Percentiles rank a stretch among this genome's conserved stretches.
Conservation (phyloP, 371 early-diverging fungal genomes). For the Syncephalastrum racemosum region DNA sequence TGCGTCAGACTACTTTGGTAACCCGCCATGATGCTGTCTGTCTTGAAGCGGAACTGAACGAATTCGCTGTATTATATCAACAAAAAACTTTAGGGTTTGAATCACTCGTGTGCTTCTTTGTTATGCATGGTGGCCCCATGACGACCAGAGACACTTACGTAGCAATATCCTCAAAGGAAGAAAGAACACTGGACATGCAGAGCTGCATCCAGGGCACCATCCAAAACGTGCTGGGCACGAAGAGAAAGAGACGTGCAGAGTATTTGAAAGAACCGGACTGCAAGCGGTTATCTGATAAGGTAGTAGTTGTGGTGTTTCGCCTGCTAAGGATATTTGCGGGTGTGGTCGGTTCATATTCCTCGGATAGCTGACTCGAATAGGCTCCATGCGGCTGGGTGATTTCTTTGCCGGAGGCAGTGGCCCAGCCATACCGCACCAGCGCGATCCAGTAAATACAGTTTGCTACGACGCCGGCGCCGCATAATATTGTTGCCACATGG, state of each 20-base stretch:
- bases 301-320: too few species aligned
- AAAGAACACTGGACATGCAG: slow-evolving; percentile 46
- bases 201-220: slow-evolving; percentile 46
- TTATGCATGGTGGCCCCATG: too few species aligned
- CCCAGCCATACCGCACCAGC: slow-evolving; percentile 36
- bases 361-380: slow-evolving; percentile 3
- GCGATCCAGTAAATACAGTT: slow-evolving; percentile 36
- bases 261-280: slow-evolving; percentile 17
- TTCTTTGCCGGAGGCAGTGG: slow-evolving; percentile 34
- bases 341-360: neutral
- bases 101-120: neutral
- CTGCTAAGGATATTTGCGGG: neutral
- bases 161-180: slow-evolving; percentile 47
- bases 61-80: slow-evolving; percentile 29
- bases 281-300: neutral
- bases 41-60: slow-evolving; percentile 46
- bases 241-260: slow-evolving; percentile 25
- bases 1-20: slow-evolving; percentile 59
- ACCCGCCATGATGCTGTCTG: slow-evolving; percentile 43
- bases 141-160: slow-evolving; percentile 25
- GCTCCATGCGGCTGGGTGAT: slow-evolving; percentile 16
- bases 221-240: slow-evolving; percentile 46
- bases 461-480: slow-evolving; percentile 30
- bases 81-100: neutral
- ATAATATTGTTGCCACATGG: slow-evolving; percentile 39